Conservation (phyloP, 257 asterid species). For the Sherardia arvensis region DNA sequence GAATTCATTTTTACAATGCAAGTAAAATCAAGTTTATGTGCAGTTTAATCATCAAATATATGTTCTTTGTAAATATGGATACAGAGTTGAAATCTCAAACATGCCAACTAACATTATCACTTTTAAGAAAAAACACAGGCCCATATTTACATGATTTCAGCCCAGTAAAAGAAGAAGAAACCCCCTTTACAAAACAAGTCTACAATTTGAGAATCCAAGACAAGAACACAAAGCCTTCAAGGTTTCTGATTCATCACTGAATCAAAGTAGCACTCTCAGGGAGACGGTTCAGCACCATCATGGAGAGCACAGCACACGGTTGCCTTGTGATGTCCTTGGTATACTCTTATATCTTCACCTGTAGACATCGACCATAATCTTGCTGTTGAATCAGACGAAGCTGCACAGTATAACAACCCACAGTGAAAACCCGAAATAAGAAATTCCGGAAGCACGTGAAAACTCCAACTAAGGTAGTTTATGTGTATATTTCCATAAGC, state of each 20-base stretch:
- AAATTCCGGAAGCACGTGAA: background rate
- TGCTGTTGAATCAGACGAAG: conserved; percentile 91
- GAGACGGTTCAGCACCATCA: conserved; percentile 75
- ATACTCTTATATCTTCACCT: conserved; percentile 79
- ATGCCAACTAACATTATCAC: too few species aligned
- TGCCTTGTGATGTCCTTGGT: conserved; percentile 90
- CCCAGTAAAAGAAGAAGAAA: background rate
- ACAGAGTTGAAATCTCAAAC: too few species aligned
- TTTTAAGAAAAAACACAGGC: too few species aligned
- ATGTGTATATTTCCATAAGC: background rate
- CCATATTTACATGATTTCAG: too few species aligned
- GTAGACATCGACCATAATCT: conserved; percentile 73
- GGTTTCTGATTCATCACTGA: background rate
- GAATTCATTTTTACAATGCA: background rate
- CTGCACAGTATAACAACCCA: conserved; percentile 30
- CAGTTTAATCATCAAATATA: too few species aligned
- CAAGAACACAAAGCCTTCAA: background rate
- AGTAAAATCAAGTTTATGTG: too few species aligned
- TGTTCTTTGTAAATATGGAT: too few species aligned
- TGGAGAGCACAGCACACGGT: conserved; percentile 94
- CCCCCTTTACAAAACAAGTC: background rate
- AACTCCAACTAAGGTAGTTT: background rate
- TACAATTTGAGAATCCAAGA: background rate
- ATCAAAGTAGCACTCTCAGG: conserved; percentile 6
- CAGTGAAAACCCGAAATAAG: background rate